Conservation (phyloP, 441 rosid genomes). For the Populus hybrid region DNA sequence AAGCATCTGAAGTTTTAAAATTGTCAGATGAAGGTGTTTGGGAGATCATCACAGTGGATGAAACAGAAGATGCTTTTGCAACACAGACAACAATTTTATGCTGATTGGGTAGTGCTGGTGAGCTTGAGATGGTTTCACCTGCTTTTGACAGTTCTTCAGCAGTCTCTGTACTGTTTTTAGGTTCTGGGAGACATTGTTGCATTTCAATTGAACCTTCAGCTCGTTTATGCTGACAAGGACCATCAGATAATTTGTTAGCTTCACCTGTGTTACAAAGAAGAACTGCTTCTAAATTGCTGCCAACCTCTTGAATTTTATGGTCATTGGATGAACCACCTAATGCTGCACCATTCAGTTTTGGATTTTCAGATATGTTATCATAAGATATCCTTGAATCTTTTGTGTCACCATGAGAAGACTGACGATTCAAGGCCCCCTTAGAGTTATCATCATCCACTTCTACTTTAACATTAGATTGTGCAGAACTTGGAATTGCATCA, state of each 20-base stretch:
- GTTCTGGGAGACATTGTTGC: slow-evolving; percentile 35
- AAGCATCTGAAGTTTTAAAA: slow-evolving; percentile 39
- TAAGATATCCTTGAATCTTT: slow-evolving; percentile 26
- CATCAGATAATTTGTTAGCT: slow-evolving; percentile 23
- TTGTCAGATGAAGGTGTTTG: slow-evolving; percentile 38
- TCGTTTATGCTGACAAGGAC: slow-evolving; percentile 27
- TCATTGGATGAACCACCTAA: slow-evolving; percentile 31
- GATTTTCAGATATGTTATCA: slow-evolving; percentile 29
- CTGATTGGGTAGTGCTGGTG: slow-evolving; percentile 35
- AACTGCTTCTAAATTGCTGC: slow-evolving; percentile 34
- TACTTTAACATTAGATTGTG: slow-evolving; percentile 26
- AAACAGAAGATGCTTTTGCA: slow-evolving; percentile 42
- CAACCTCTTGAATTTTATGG: slow-evolving; percentile 33
- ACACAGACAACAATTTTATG: slow-evolving; percentile 37
- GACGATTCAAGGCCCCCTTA: slow-evolving; percentile 22
- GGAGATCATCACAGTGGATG: slow-evolving; percentile 29
- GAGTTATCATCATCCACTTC: slow-evolving; percentile 31
- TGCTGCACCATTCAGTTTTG: slow-evolving; percentile 27
- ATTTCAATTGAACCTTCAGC: slow-evolving; percentile 30
- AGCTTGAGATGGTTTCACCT: slow-evolving; percentile 27
- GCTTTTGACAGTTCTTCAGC: slow-evolving; percentile 37
- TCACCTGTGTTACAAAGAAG: slow-evolving; percentile 33
- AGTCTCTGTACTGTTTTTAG: slow-evolving; percentile 33
- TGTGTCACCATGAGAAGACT: slow-evolving; percentile 31
- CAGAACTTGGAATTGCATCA: slow-evolving; percentile 24